Base-by-base conservation (phyloP, 345 rosid species). In the Aquilaria yunnanensis region DNA sequence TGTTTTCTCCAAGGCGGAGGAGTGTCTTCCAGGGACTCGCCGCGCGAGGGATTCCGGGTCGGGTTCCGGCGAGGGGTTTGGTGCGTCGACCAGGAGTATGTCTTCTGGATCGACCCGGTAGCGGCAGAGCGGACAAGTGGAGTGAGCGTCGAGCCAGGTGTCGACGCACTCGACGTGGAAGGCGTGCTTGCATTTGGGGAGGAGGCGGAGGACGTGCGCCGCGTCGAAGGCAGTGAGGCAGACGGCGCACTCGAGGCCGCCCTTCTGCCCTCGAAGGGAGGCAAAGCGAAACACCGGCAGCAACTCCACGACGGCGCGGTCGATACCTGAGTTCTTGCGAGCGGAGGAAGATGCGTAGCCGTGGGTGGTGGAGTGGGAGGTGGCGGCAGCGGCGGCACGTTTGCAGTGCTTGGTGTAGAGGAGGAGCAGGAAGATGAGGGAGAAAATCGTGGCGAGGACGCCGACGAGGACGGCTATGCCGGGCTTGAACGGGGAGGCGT, bases 61-160 rank as follows among this genome's bases (percentile, higher is more conserved):
- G 2, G 61, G 60, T 64, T 67, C 43, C 64, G 65, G 34, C 58
- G 66, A 60, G 73, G 66, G 31, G 68, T 72, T 30, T 63, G 54
- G 70, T n/a, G 75, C 82, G 23, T 71, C 74, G 41, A 81, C 68
- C 63, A 91, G 64, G 52, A 89, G 88, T 43, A 92, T 68, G 63
- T 92, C 97, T 75, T 92, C 98, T 5, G 96, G 96, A 74, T 92
- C 88, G 59, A 92, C 96, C 47, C 93, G 85, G 81, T 74, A 80
- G 31, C 98, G 89, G 65, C 98, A 92, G 41, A 92, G 96, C 47
- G 98, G 98, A 59, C 98, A 92, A 12, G 97, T 89, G 33, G 96
- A 92, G 57, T 89, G 98, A 1, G 85, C 90, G 63, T 92, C 98
- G 10, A 92, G 97, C 98, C 98, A 92, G 32, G 96, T 89, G 67